phyloP scores from a whole-genome alignment of 768 basidiomycete species.

The Naganishia onofrii region DNA sequence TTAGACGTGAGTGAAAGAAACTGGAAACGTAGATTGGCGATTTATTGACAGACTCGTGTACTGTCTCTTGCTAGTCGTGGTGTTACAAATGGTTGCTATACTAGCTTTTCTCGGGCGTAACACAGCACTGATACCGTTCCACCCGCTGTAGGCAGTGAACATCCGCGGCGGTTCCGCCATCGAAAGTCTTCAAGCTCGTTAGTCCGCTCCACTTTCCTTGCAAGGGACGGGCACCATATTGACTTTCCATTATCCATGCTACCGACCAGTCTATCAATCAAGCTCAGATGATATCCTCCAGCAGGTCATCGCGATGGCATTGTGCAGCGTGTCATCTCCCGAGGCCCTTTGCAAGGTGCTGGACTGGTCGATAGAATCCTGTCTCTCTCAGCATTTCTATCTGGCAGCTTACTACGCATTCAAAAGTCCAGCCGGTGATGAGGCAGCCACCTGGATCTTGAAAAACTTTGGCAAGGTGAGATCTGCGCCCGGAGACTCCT shows the following conservation, averaged over 20 bases:
- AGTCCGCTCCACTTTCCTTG: background rate
- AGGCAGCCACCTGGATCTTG: background rate
- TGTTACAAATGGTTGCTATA: too few relatives aligned
- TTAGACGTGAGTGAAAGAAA: too few relatives aligned
- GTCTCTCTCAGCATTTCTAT: background rate
- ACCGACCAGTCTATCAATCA: background rate
- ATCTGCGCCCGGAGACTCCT: too few relatives aligned
- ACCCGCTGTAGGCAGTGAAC: too few relatives aligned
- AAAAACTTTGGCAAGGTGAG: background rate
- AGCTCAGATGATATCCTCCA: background rate
- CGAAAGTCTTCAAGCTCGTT: background rate
- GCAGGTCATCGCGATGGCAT: background rate
- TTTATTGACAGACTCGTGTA: too few relatives aligned
- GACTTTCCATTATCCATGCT: background rate
- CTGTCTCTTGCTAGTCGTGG: too few relatives aligned
- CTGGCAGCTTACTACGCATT: background rate
- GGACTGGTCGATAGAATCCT: background rate
- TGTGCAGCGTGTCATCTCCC: background rate
- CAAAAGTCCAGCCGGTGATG: background rate
- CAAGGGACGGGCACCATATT: too few relatives aligned
- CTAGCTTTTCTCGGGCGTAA: too few relatives aligned
- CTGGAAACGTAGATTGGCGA: too few relatives aligned
- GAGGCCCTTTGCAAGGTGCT: background rate
- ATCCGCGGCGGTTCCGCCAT: background rate
- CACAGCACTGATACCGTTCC: too few relatives aligned